Percentiles rank a stretch among this genome's conserved stretches.
Conservation (phyloP, 768 basidiomycete genomes). For the Rhizopogon roseolus region DNA sequence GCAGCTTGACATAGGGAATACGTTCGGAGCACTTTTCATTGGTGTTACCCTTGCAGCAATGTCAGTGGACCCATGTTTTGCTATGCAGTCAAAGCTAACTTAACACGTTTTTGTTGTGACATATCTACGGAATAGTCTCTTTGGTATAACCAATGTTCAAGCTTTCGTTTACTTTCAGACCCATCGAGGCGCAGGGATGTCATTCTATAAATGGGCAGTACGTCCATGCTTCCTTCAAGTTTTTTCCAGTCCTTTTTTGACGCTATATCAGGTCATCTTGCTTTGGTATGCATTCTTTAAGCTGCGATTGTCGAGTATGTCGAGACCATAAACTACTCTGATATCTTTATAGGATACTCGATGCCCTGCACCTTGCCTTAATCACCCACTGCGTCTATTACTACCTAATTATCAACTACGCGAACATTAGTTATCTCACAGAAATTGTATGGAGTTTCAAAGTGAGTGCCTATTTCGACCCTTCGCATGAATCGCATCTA, state of each 20-base stretch:
- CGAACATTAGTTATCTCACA: constrained; percentile 22
- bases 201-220: background rate
- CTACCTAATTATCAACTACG: constrained; percentile 31
- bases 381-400: constrained; percentile 31
- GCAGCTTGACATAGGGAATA: background rate
- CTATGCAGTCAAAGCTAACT: background rate
- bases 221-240: background rate
- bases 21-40: background rate
- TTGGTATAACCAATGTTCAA: background rate
- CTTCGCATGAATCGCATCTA: too few species aligned
- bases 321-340: background rate
- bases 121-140: background rate
- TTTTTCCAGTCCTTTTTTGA: background rate
- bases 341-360: constrained; percentile 27
- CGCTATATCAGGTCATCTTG: background rate
- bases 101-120: background rate
- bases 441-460: constrained; percentile 23
- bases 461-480: background rate
- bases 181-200: background rate
- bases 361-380: constrained; percentile 31
- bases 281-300: constrained; percentile 3
- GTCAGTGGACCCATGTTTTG: background rate
- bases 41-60: background rate
- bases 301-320: too few species aligned
- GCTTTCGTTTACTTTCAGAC: background rate